phyloP scores from a whole-genome alignment of 495 filamentous ascomycete genomes.

The Filosporella fistucella region DNA sequence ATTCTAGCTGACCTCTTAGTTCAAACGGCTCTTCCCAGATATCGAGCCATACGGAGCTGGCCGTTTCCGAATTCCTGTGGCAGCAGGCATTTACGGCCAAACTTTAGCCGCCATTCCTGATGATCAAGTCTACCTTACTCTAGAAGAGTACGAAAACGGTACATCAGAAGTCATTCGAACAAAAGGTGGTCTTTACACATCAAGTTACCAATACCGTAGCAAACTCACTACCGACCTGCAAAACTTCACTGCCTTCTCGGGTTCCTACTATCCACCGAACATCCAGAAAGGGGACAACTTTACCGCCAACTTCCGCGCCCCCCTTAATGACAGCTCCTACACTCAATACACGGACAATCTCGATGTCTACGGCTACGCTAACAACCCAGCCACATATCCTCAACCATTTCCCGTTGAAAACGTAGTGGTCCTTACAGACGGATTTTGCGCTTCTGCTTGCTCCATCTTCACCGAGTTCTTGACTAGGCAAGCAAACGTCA shows the following conservation, averaged over 20 bases:
- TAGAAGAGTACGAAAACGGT: conserved; percentile 18
- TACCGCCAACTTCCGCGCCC: not conserved
- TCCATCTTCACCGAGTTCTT: conserved; percentile 48
- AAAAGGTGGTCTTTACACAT: conserved; percentile 6
- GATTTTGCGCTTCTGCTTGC: conserved; percentile 42
- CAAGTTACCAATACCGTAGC: conserved; percentile 2
- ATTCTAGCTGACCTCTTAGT: conserved; percentile 10
- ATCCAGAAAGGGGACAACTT: not conserved
- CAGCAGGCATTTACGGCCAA: conserved; percentile 28
- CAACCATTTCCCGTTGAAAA: conserved; percentile 40
- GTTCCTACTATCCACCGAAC: not conserved
- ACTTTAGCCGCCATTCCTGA: conserved; percentile 28
- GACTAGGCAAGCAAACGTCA: conserved; percentile 37
- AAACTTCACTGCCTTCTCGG: conserved; percentile 14
- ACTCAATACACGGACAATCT: not conserved
- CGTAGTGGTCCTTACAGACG: conserved; percentile 42
- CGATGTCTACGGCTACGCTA: conserved; percentile 33
- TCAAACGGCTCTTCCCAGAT: conserved; percentile 39
- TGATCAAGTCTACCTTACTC: conserved; percentile 23
- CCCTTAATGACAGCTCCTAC: conserved; percentile 26
- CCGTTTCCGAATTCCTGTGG: conserved; percentile 28
- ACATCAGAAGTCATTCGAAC: conserved; percentile 26
- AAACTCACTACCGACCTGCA: conserved; percentile 34
- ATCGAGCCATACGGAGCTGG: conserved; percentile 30
- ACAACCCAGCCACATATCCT: conserved; percentile 23